Evolutionary conservation across 805 yeast genomes (phyloP), one percentile per base, ranked within the genome.

Genomic region (Lipomyces yamadae): DNA sequence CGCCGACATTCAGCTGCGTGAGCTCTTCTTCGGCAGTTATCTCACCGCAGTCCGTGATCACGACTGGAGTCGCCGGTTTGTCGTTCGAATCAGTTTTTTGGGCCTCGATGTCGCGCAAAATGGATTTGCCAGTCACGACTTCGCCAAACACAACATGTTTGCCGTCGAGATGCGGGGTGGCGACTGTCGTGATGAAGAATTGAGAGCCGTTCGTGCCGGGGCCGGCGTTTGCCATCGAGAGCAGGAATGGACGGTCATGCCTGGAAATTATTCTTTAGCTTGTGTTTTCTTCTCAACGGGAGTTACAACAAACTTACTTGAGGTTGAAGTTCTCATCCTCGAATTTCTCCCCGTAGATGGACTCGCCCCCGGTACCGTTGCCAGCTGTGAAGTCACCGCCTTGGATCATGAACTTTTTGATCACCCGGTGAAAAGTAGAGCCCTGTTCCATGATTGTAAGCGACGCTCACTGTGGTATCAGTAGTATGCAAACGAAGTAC

Each of bases 191-290:
- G 74, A 94, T 87, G 78, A 94, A 94, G 74, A 92, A 95, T 79
- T 94, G 98, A 1, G 97, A 92, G 0, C 98, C 98, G 76, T 95
- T 95, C 59, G 98, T 94, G 77, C 88, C 87, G 66, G 97, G 92
- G 18, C 98, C 98, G 3, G 98, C 91, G 76, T 94, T 94, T 65
- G 99, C 98, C 98, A 94, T 95, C 6, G 97, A 91, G 73, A 94
- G 84, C 72, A 95, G 82, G 78, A 89, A 93, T 63, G 98, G 98
- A 74, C 84, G 84, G 70, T 88, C 92, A 76, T 94, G 98, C 69
- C 83, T 85, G 71, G 85, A 76, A 59, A 82, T 77, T 11, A 39
- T 35, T 24, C 42, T 10, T 29, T 18, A 13, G 24, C 13, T 29
- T 8, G 4, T 13, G 6, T 24, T 33, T 10, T 10, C n/a, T 42